These are phyloP conservation scores for Durio zibethinus DNA, from an alignment of 345 rosid species.

Conservation along the genomic window DNA sequence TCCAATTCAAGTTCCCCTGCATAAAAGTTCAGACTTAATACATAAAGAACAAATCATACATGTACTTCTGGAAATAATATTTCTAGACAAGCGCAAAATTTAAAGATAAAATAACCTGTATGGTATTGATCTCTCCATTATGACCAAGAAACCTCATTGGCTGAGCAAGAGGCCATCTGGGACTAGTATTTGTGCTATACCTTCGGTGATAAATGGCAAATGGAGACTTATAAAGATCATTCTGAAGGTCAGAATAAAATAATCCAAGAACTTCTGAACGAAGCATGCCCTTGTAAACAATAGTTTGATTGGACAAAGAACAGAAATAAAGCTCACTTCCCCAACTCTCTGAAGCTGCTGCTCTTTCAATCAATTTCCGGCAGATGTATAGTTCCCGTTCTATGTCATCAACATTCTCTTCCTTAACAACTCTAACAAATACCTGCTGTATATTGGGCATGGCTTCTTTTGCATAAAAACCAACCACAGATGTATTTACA, in stretches of 20 bases:
- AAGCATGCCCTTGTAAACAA: conserved; percentile 99
- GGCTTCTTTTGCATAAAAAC: conserved; percentile 88
- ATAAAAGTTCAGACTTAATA: conserved; percentile 15
- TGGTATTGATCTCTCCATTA: conserved; percentile 97
- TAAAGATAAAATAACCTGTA: conserved; percentile 56
- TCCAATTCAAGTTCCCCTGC: conserved; percentile 99
- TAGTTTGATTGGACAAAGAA: conserved; percentile 89
- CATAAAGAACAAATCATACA: conserved; percentile 7
- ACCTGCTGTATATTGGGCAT: conserved; percentile 96
- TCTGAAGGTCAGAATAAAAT: conserved; percentile 82
- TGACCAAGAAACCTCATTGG: conserved; percentile 99
- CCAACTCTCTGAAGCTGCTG: conserved; percentile 60
- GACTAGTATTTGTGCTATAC: conserved; percentile 97
- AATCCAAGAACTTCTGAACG: conserved; percentile 91
- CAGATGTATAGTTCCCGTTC: conserved; percentile 95
- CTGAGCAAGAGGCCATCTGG: conserved; percentile 99
- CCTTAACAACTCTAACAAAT: conserved; percentile 79
- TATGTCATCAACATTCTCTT: conserved; percentile 80
- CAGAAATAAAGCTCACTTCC: conserved; percentile 88
- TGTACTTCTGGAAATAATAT: not conserved
- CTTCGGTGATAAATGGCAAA: conserved; percentile 96
- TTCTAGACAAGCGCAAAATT: not conserved
- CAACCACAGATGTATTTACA: conserved; percentile 77
- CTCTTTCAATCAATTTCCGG: conserved; percentile 79
- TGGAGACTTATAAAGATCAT: conserved; percentile 67